These are phyloP conservation scores for Phytophthora megakarya DNA, from an alignment of 352 stramenopile species.

Conservation along the genomic window DNA sequence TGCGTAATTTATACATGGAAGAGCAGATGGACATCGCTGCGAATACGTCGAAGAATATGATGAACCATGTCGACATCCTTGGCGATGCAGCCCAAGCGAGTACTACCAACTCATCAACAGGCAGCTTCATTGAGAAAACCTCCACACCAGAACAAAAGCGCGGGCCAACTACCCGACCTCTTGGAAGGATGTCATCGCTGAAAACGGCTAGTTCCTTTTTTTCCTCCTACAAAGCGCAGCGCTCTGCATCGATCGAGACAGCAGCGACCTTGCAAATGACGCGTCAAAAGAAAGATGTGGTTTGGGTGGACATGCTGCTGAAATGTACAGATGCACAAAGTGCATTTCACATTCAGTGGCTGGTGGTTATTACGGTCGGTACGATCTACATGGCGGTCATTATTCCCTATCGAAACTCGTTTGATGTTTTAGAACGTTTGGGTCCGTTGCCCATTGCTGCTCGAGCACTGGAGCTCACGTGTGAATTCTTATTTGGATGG, in stretches of 20 bases:
- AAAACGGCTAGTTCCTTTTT: slow-evolving; percentile 25
- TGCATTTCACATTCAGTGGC: slow-evolving; percentile 46
- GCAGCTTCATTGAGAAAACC: slow-evolving; percentile 6
- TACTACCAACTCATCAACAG: neutral
- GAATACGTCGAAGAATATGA: slow-evolving; percentile 15
- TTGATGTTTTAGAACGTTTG: slow-evolving; percentile 39
- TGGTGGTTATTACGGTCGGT: slow-evolving; percentile 30
- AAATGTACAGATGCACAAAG: slow-evolving; percentile 53
- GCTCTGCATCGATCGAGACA: slow-evolving; percentile 18
- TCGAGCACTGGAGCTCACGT: slow-evolving; percentile 41
- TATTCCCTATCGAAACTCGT: slow-evolving; percentile 51
- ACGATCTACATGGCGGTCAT: slow-evolving; percentile 52
- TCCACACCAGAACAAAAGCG: neutral
- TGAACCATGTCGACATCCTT: slow-evolving; percentile 24
- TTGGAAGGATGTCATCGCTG: slow-evolving; percentile 3
- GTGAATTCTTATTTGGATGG: slow-evolving; percentile 53
- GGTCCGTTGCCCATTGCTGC: slow-evolving; percentile 23
- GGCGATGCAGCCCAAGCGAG: neutral
- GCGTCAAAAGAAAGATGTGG: slow-evolving; percentile 17
- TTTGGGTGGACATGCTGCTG: slow-evolving; percentile 59
- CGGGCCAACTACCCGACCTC: neutral
- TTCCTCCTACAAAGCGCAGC: slow-evolving; percentile 36
- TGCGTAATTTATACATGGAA: slow-evolving; percentile 62
- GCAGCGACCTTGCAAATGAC: slow-evolving; percentile 2
- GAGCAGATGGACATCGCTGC: slow-evolving; percentile 54